Evolutionary conservation across 78 protist genomes (phyloP), one percentile per base, ranked within the genome.

Genomic region (Speleostelium caveatum): DNA sequence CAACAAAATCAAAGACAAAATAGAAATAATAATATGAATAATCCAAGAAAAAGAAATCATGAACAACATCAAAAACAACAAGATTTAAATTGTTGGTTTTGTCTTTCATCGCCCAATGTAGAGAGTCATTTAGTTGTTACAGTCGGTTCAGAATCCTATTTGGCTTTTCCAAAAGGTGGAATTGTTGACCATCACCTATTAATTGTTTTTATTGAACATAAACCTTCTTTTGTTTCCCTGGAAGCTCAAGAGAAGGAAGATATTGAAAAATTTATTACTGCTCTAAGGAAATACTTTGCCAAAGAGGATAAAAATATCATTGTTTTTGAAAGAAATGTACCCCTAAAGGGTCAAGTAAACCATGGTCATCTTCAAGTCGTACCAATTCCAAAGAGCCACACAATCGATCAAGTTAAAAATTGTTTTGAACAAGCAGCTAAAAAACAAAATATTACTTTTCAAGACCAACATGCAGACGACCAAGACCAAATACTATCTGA

Each of bases 281-380:
- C 49, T n/a, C 73, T 91, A 14, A 28, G 32, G 17, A 55, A 63
- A 17, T 67, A 56, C 35, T 45, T 66, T 19, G 61, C 58, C 16
- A 53, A 22, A 8, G 2, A 3, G 55, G 59, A 72, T 51, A 12
- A 19, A 2, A 62, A 51, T n/a, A 38, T 61, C 5, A 59, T 91
- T 0, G 2, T 91, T 7, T 80, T 91, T 49, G 95, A 91, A 22
- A 38, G 95, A 73, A 62, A 65, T 39, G 60, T 86, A 22, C 42
- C 63, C 19, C 2, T 38, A 26, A 72, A 72, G 21, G 63, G 53
- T 32, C 28, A 10, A 1, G 75, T 39, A 3, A 51, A 55, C 22
- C 95, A 91, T 62, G 85, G 85, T 28, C 95, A 91, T 73, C 71
- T 91, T 12, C 95, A 91, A 38, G 73, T 91, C 21, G 80, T 91